Evolutionary conservation across 176 grass and related monocot species (phyloP).

Genomic region (Rhipidocladum racemiflorum): DNA sequence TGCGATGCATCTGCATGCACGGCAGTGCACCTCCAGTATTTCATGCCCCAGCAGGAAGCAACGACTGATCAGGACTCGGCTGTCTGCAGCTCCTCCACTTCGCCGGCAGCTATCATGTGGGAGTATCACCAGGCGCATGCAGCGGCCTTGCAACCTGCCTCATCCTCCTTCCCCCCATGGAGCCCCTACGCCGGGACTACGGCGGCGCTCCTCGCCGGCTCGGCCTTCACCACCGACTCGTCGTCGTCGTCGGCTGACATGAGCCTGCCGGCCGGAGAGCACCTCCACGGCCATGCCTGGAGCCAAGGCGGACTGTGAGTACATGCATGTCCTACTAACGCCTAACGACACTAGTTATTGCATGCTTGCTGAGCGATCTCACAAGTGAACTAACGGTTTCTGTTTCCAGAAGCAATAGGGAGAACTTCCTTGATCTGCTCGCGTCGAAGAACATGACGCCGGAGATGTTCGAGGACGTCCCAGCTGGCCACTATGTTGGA

Average conservation of each 20-base stretch:
- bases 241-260: not conserved
- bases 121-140: slow-evolving; percentile 37
- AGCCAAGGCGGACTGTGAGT: slow-evolving; percentile 51
- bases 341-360: not conserved
- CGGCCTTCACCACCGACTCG: slow-evolving; percentile 32
- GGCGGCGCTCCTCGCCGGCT: slow-evolving; percentile 30
- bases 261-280: slow-evolving; percentile 11
- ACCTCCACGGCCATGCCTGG: slow-evolving; percentile 31
- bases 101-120: slow-evolving; percentile 45
- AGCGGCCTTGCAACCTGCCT: slow-evolving; percentile 19
- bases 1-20: slow-evolving; percentile 45
- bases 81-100: slow-evolving; percentile 33
- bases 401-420: slow-evolving; percentile 40
- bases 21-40: slow-evolving; percentile 49
- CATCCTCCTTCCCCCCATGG: slow-evolving; percentile 26
- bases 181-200: slow-evolving; percentile 27
- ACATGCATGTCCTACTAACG: not conserved
- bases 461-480: slow-evolving; percentile 45
- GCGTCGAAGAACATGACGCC: slow-evolving; percentile 49
- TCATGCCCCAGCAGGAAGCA: slow-evolving; percentile 44
- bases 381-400: not conserved
- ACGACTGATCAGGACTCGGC: slow-evolving; percentile 14
- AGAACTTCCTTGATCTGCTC: slow-evolving; percentile 78
- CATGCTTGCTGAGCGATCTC: slow-evolving; percentile 7
- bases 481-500: slow-evolving; percentile 5